phyloP scores from a whole-genome alignment of 768 basidiomycete genomes.

The Leccinum subtestaceum region DNA sequence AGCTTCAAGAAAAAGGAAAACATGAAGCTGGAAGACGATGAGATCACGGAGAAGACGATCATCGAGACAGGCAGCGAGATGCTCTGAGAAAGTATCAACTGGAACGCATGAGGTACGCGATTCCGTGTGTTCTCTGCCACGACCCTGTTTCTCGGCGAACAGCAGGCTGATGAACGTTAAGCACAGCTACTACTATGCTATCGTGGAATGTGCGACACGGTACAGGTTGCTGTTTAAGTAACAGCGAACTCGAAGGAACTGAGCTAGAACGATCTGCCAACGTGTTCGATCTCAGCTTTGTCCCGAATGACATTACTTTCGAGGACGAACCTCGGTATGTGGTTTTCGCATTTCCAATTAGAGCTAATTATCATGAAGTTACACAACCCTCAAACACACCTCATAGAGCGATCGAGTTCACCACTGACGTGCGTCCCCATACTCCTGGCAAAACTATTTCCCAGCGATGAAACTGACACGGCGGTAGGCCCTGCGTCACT shows the following conservation, averaged over 20 bases:
- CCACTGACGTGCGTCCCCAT: slow-evolving; percentile 72
- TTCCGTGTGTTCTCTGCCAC: background rate
- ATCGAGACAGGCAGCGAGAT: slow-evolving; percentile 60
- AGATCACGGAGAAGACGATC: slow-evolving; percentile 59
- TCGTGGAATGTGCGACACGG: slow-evolving; percentile 80
- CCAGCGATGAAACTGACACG: background rate
- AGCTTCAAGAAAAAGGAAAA: slow-evolving; percentile 58
- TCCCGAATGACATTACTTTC: slow-evolving; percentile 86
- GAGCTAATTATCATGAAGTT: slow-evolving; percentile 46
- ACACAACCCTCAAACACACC: slow-evolving; percentile 55
- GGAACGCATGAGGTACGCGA: slow-evolving; percentile 74
- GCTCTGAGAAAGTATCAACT: slow-evolving; percentile 89
- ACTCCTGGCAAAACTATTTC: background rate
- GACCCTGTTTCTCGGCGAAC: background rate
- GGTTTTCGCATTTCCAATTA: background rate
- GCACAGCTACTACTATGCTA: slow-evolving; percentile 89
- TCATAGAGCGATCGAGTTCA: slow-evolving; percentile 75
- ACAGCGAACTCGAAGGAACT: slow-evolving; percentile 87
- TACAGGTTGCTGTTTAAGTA: slow-evolving; percentile 72
- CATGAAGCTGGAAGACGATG: slow-evolving; percentile 39
- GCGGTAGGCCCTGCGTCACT: slow-evolving; percentile 87
- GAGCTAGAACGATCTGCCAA: slow-evolving; percentile 91
- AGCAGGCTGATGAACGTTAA: slow-evolving; percentile 9
- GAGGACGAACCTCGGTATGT: slow-evolving; percentile 70
- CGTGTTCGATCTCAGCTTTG: slow-evolving; percentile 91